Evolutionary conservation across 305 asterid genomes (phyloP).

Genomic region (Petunia hybrid): DNA sequence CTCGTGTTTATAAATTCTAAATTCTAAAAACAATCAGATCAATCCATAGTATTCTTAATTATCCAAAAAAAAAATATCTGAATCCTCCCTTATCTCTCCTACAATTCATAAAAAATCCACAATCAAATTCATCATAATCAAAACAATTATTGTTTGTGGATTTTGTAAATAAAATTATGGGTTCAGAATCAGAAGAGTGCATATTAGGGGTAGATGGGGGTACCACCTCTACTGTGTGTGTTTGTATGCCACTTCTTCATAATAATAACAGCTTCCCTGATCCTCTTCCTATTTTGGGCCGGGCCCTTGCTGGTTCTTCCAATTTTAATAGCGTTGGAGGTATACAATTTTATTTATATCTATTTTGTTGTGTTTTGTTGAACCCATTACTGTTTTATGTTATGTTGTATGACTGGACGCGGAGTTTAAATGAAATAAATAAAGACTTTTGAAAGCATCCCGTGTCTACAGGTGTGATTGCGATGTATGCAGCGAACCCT

Average conservation of each 20-base stretch:
- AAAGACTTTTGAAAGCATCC: no score
- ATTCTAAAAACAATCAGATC: neutral
- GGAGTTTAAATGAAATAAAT: no score
- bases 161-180: conserved; percentile 42
- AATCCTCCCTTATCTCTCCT: neutral
- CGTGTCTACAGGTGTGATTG: no score
- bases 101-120: neutral
- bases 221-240: conserved; percentile 87
- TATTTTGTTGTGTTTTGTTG: neutral
- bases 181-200: conserved; percentile 45
- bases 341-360: conserved; percentile 30
- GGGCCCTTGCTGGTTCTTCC: conserved; percentile 86
- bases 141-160: neutral
- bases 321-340: conserved; percentile 98
- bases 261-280: conserved; percentile 63
- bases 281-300: conserved; percentile 74
- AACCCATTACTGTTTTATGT: no score
- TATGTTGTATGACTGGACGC: no score
- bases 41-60: neutral
- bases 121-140: neutral
- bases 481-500: no score
- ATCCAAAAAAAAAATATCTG: neutral
- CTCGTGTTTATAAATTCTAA: neutral
- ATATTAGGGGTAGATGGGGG: conserved; percentile 94
- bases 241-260: conserved; percentile 75